Evolutionary conservation across 176 grass and related monocot species (phyloP).

Genomic region (Ensete glaucum): DNA sequence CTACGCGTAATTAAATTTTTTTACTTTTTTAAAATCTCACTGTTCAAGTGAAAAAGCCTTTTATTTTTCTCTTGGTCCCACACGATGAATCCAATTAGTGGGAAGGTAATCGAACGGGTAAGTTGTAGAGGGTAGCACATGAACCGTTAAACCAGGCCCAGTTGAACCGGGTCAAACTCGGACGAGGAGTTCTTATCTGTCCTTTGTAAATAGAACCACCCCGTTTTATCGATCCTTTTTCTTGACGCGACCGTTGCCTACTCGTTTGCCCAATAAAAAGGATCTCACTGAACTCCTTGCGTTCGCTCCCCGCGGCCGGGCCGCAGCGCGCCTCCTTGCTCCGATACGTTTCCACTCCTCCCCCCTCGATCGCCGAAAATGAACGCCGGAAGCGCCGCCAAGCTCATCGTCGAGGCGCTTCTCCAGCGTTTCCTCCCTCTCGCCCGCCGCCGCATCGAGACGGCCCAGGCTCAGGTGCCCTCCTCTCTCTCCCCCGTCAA

Average conservation of each 20-base stretch:
- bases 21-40: no score
- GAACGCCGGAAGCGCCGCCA: slow-evolving; percentile 70
- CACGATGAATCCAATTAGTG: no score
- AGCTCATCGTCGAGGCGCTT: slow-evolving; percentile 98
- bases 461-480: slow-evolving; percentile 90
- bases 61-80: no score
- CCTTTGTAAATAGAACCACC: no score
- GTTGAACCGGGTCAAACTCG: no score
- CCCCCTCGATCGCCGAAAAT: slow-evolving; percentile 24
- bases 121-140: no score
- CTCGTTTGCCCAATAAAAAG: background rate
- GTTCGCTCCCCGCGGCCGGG: slow-evolving; percentile 14
- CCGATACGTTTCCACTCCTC: slow-evolving; percentile 15
- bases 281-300: background rate
- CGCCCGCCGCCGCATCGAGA: slow-evolving; percentile 94
- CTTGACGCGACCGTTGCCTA: background rate
- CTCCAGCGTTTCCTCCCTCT: slow-evolving; percentile 90
- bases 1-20: no score
- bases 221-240: background rate
- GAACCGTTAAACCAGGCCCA: no score
- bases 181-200: no score
- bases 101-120: no score
- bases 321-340: slow-evolving; percentile 33
- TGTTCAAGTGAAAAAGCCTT: no score
- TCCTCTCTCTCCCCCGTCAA: background rate